Percentiles rank a stretch among this genome's conserved stretches.
These are phyloP conservation scores for Apiospora hydei DNA, from an alignment of 2,329 filamentous ascomycete species.

Conservation along the genomic window DNA sequence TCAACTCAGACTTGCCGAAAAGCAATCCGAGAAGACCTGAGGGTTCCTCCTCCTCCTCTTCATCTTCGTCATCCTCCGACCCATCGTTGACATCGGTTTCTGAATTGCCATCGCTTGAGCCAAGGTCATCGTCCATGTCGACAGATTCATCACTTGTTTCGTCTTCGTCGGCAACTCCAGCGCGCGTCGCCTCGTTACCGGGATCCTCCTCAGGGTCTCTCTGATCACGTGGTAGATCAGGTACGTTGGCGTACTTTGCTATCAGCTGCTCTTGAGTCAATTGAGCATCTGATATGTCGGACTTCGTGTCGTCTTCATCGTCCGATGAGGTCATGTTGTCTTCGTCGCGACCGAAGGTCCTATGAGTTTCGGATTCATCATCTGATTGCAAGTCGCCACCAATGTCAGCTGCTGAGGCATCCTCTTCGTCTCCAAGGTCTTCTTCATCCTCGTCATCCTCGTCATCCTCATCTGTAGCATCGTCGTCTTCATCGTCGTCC, in stretches of 20 bases:
- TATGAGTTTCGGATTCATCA: conserved; percentile 40
- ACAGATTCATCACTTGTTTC: conserved; percentile 71
- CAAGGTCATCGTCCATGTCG: conserved; percentile 73
- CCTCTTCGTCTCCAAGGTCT: conserved; percentile 54
- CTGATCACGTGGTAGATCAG: conserved; percentile 50
- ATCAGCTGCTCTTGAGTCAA: conserved; percentile 74
- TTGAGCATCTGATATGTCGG: conserved; percentile 64
- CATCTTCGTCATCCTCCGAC: conserved; percentile 48
- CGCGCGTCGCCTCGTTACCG: background rate
- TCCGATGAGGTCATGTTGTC: conserved; percentile 70
- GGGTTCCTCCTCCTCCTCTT: conserved; percentile 51
- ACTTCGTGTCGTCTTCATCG: conserved; percentile 64
- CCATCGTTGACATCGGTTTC: conserved; percentile 53
- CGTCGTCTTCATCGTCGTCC: conserved; percentile 44
- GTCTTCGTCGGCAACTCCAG: conserved; percentile 40
- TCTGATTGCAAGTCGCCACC: conserved; percentile 32
- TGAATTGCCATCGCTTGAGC: conserved; percentile 59
- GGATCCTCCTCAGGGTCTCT: conserved; percentile 34
- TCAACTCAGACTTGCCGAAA: conserved; percentile 65
- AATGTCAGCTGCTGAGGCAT: conserved; percentile 47
- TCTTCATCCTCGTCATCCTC: conserved; percentile 57
- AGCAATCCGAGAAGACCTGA: conserved; percentile 63
- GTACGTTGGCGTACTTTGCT: conserved; percentile 73
- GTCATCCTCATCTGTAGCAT: conserved; percentile 53
- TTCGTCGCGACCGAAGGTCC: conserved; percentile 55